Base-by-base conservation (phyloP, 1,284 basidiomycete genomes). In the Cryptococcus sp. region DNA sequence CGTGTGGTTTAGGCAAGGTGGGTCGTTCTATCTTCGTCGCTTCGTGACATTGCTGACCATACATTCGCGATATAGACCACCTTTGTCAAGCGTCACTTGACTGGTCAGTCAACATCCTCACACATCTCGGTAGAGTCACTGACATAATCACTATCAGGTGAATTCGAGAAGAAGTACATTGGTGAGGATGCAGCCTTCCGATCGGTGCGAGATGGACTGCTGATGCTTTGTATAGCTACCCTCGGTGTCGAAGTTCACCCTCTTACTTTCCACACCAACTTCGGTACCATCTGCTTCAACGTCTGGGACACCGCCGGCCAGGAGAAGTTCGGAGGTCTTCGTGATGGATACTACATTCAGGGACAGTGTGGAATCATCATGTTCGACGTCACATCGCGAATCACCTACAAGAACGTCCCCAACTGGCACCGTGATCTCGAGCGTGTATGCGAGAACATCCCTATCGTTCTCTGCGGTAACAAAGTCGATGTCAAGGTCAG, bases 121-220 rank as follows among this genome's bases (percentile, higher is more conserved):
- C 17, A 38, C 20, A 5, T 20, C 40, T 25, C 45, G 19, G 11
- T 20, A 25, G 49, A 17, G 35, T 22, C 17, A 47, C 54, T 56
- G 50, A 56, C 57, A 50, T 38, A 57, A 20, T 27, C 16, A n/a
- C 48, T 16, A 17, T 1, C 61, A 77, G 81, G 82, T 79, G 96
- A 99, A 86, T 99, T 99, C 81, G 96, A 99, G 84, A 99, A 99
- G 87, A 99, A 99, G 83, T 99, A 98, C 84, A 98, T 99, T 68
- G 94, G 93, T 95, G 79, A 65, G 82, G 68, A 16, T 10, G 10
- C 42, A 47, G 35, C 42, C 48, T 20, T 7, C 45, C 40, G 47
- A 38, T 15, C 39, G 20, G 60, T 10, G 19, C 17, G 41, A 23
- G 31, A 46, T 19, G 27, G 16, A 25, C 25, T 6, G 23, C 40